Conservation (phyloP, 75 land plant genomes). For the Isoetes taiwanensis region DNA sequence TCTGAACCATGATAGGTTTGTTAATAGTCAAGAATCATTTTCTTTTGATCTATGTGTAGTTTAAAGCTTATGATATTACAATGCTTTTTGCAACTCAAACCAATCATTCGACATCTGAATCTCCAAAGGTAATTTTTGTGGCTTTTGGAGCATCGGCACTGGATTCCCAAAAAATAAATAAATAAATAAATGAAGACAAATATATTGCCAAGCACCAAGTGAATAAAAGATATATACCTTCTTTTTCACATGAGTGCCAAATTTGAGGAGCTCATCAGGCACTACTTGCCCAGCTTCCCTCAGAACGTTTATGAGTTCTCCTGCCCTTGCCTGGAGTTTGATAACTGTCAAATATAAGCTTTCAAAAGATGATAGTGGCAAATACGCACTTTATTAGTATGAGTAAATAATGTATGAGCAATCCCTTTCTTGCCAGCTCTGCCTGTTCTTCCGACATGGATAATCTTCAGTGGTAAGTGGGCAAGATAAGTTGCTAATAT, state of each 20-base stretch:
- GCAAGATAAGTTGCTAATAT: constrained; percentile 87
- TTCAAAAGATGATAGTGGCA: no score
- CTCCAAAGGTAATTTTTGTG: constrained; percentile 70
- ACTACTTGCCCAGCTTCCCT: constrained; percentile 80
- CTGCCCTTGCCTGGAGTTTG: constrained; percentile 55
- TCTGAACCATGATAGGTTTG: no score
- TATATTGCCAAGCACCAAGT: no score
- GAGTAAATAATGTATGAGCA: constrained; percentile 90
- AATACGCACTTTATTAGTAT: constrained; percentile 57
- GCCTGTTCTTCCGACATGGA: constrained; percentile 85
- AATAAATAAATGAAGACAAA: no score
- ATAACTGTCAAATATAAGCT: no score
- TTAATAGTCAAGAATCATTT: no score
- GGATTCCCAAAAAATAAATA: constrained; percentile 66
- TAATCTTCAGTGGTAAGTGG: constrained; percentile 98
- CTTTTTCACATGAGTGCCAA: constrained; percentile 94
- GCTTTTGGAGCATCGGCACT: constrained; percentile 82
- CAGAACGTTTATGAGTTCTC: constrained; percentile 91
- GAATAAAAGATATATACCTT: no score
- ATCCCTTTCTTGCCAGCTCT: constrained; percentile 98
- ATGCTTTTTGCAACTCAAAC: no score
- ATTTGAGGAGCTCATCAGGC: constrained; percentile 68
- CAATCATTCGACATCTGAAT: constrained; percentile 69
- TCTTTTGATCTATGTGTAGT: no score
- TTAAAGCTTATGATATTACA: no score